phyloP scores from a whole-genome alignment of 331 rosid species.

The Malus hybrid region DNA sequence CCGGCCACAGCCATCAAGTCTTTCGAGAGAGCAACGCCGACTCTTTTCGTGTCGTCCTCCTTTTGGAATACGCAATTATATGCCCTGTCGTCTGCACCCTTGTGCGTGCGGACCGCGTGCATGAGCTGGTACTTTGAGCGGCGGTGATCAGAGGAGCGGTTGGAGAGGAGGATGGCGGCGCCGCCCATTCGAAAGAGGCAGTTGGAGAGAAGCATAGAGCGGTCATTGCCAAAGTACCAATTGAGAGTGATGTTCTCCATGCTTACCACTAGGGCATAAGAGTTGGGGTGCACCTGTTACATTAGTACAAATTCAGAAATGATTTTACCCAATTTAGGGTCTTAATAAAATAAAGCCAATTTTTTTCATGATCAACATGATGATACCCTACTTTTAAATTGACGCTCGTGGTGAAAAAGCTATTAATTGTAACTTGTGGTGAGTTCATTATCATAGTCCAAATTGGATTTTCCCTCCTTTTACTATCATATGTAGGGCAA shows the following conservation, averaged over 20 bases:
- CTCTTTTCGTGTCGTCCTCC: slow-evolving; percentile 56
- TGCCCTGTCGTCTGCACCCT: slow-evolving; percentile 71
- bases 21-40: slow-evolving; percentile 75
- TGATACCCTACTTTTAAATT: too few relatives aligned
- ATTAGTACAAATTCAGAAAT: background rate
- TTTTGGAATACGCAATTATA: slow-evolving; percentile 69
- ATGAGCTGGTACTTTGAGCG: slow-evolving; percentile 74
- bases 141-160: slow-evolving; percentile 33
- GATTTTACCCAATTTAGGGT: background rate
- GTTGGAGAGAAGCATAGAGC: slow-evolving; percentile 79
- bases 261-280: slow-evolving; percentile 87
- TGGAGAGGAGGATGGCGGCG: slow-evolving; percentile 78
- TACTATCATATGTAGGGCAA: too few relatives aligned
- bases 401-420: too few relatives aligned
- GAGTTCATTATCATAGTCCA: too few relatives aligned
- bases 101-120: slow-evolving; percentile 85
- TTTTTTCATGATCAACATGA: too few relatives aligned
- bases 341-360: background rate
- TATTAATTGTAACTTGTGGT: too few relatives aligned
- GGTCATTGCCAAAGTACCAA: slow-evolving; percentile 87
- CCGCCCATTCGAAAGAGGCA: slow-evolving; percentile 92
- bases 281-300: slow-evolving; percentile 65
- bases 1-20: slow-evolving; percentile 94
- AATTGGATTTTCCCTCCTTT: too few relatives aligned
- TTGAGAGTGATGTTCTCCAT: slow-evolving; percentile 96